Evolutionary conservation across 2,329 filamentous ascomycete genomes (phyloP).

Genomic region (Ophiostoma quercus): DNA sequence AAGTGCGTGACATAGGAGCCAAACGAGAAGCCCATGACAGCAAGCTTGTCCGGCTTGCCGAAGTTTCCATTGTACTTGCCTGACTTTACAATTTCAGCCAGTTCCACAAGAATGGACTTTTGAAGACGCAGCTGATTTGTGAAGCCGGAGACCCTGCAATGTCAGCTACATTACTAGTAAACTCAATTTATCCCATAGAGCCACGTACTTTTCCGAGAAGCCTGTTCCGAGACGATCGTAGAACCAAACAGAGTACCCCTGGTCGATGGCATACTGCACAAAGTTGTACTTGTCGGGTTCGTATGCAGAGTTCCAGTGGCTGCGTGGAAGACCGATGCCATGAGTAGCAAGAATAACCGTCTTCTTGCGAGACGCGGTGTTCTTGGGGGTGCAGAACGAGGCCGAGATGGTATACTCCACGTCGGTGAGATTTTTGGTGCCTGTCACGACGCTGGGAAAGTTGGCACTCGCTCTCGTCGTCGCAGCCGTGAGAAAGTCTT

Average conservation of each 20-base stretch:
- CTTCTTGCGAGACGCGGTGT: neutral
- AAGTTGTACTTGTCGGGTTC: neutral
- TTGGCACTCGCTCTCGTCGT: neutral
- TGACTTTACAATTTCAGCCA: neutral
- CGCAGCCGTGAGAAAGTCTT: neutral
- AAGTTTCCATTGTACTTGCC: neutral
- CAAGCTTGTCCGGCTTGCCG: constrained; percentile 4
- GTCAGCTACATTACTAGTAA: neutral
- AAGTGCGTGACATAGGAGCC: neutral
- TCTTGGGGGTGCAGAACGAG: neutral
- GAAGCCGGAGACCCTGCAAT: neutral
- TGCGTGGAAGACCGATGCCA: neutral
- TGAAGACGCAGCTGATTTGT: neutral
- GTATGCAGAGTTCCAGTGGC: neutral
- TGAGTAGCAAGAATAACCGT: neutral
- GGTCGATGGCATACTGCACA: neutral
- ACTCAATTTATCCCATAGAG: neutral
- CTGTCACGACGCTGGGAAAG: neutral
- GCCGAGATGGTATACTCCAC: neutral
- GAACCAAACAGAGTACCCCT: neutral
- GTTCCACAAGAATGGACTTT: neutral
- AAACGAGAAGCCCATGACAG: neutral
- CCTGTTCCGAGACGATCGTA: neutral
- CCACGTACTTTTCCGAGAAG: neutral
- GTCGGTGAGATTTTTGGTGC: neutral